phyloP scores from a whole-genome alignment of 2,329 filamentous ascomycete genomes.

The Laburnicola sp. region DNA sequence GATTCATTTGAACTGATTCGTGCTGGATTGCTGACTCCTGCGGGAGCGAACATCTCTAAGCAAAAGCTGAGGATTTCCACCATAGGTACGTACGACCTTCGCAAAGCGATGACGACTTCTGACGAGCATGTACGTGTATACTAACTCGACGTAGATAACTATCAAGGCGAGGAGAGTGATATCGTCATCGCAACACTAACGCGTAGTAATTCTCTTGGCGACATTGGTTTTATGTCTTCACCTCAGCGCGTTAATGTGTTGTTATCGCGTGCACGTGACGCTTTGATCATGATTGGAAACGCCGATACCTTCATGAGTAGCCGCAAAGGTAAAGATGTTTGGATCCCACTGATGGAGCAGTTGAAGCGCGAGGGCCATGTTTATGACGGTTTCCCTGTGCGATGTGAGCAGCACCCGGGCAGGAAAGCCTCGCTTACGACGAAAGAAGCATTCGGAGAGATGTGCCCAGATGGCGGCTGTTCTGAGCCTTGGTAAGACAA shows the following conservation, averaged over 20 bases:
- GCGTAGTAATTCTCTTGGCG: constrained; percentile 63
- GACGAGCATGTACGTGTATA: background rate
- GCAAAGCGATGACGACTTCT: background rate
- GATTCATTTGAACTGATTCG: constrained; percentile 65
- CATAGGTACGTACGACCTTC: constrained; percentile 58
- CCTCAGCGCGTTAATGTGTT: constrained; percentile 71
- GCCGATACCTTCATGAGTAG: constrained; percentile 65
- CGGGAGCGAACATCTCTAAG: constrained; percentile 57
- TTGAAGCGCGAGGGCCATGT: constrained; percentile 56
- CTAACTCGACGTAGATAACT: constrained; percentile 62
- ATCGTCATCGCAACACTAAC: constrained; percentile 71
- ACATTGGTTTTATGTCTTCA: constrained; percentile 72
- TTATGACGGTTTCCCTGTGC: constrained; percentile 46
- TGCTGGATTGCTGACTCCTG: constrained; percentile 63
- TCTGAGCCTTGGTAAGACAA: constrained; percentile 60
- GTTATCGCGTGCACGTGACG: constrained; percentile 66
- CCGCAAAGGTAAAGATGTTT: constrained; percentile 60
- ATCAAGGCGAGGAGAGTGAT: constrained; percentile 75
- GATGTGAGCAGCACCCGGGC: constrained; percentile 40
- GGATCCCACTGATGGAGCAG: constrained; percentile 61
- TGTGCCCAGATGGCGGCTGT: constrained; percentile 73
- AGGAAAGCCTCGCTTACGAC: constrained; percentile 51
- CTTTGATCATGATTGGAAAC: constrained; percentile 71
- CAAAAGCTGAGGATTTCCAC: constrained; percentile 65
- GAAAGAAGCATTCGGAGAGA: constrained; percentile 61